Base-by-base conservation (phyloP, 208 protist genomes). In the Trypanosoma rangeli region DNA sequence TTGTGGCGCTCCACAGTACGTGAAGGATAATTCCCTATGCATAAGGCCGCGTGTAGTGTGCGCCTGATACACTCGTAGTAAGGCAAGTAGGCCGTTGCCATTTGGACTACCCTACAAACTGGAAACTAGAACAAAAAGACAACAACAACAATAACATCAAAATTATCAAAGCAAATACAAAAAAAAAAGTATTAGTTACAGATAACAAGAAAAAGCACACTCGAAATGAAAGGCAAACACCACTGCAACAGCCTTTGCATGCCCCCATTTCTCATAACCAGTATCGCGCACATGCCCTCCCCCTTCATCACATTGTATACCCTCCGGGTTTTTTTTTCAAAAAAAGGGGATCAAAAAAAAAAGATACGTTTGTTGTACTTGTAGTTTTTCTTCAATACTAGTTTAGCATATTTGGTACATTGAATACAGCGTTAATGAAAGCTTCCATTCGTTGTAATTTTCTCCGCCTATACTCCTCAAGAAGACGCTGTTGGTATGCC, bases 1-100 rank as follows among this genome's bases (percentile, higher is more conserved):
- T 99, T 99, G 70, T 99, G 97, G 46, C 98, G 82, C 80, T 99
- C 98, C 15, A 99, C 92, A 15, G 90, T 69, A 59, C 98, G 96
- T n/a, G 95, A 99, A 10, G 92, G 81, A 74, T 99, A 99, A 73
- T 98, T 98, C 39, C 83, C 72, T 5, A 99, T 73, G 83, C 98
- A 99, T 49, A 99, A 75, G 16, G 98, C 97, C 0, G 97, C 96
- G 53, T 95, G 83, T 26, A 99, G 81, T 1, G 98, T 98, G 1
- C 66, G 53, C 48, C 83, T 82, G 48, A 99, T 95, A 64, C 88
- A 94, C 44, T 95, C 80, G 24, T 98, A 87, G 76, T 99, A 99
- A 31, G 97, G 96, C 44, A 85, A 55, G 54, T 74, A 75, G 50
- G 70, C 66, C 3, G 52, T 56, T 68, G 39, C 71, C 70, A 78